Base-by-base conservation (phyloP, 192 early-diverging fungal species). In the Coemansia sp. region DNA sequence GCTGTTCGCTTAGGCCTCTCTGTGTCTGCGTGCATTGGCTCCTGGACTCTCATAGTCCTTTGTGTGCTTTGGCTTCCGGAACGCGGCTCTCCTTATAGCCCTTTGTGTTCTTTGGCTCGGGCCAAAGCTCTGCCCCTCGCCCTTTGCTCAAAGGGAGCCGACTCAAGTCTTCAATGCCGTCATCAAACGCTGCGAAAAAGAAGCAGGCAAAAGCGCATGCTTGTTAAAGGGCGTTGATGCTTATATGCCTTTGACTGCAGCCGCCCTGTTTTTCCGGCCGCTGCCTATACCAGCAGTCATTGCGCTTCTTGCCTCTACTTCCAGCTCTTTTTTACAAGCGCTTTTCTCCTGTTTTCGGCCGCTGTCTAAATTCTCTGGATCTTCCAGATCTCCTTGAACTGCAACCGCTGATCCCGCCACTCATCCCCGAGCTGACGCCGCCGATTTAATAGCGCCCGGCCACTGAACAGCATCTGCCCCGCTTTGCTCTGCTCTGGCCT, bases 241-340 rank as follows among this genome's bases (percentile, higher is more conserved):
- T 52, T 52, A n/a, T n/a, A 10, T 15, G 23, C 52, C 50, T 24
- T 24, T 51, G 23, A 21, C 52, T 27, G 24, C 41, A 43, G 11
- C 41, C 11, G 41, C 12, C 41, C 21, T 54, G 52, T 54, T 14
- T 54, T 27, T 54, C 27, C 27, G 4, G 22, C 6, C 32, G 5
- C 7, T 32, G 32, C 32, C 32, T 8, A 32, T 7, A 4, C 52
- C 15, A 14, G 52, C 52, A 54, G 52, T 27, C 52, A 17, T 23
- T 24, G 41, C 41, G 6, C 25, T 57, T 57, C 25, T 57, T 35
- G 55, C 55, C 55, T 57, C 55, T 57, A 29, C 55, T 57, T 38
- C n/a, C 27, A 52, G 8, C 55, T 10, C 29, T 43, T 43, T 43
- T 43, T 43, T 43, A 11, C 41, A 43, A 43, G 41, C 41, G 12